phyloP scores from a whole-genome alignment of 2,329 filamentous ascomycete genomes.

The Didymella keratinophila region DNA sequence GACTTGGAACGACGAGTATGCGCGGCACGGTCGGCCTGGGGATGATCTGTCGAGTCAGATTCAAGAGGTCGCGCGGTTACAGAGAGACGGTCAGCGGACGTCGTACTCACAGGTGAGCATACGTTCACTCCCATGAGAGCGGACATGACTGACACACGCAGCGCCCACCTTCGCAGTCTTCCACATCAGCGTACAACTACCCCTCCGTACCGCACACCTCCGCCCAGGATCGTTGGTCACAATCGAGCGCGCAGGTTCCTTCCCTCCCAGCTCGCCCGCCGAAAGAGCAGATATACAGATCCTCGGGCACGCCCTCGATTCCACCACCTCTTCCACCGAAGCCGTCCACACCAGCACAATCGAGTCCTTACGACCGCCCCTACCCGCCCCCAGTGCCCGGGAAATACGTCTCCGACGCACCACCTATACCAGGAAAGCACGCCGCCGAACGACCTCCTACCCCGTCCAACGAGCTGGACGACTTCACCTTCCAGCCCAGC shows the following conservation, averaged over 20 bases:
- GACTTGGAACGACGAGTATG: slow-evolving; percentile 63
- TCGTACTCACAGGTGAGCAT: slow-evolving; percentile 37
- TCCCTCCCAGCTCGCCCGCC: slow-evolving; percentile 52
- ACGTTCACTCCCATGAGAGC: neutral
- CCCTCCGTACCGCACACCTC: slow-evolving; percentile 55
- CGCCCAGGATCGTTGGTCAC: slow-evolving; percentile 45
- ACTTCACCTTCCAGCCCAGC: slow-evolving; percentile 81
- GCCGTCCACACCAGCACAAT: slow-evolving; percentile 30
- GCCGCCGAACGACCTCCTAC: slow-evolving; percentile 30
- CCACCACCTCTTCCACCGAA: slow-evolving; percentile 44
- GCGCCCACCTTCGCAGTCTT: slow-evolving; percentile 38
- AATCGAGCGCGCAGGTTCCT: slow-evolving; percentile 23
- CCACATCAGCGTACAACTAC: slow-evolving; percentile 52
- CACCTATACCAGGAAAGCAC: slow-evolving; percentile 45
- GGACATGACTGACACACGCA: slow-evolving; percentile 26
- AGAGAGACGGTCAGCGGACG: slow-evolving; percentile 36
- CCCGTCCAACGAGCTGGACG: slow-evolving; percentile 59
- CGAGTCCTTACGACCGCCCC: slow-evolving; percentile 26
- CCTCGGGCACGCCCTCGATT: slow-evolving; percentile 32
- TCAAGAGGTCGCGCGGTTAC: slow-evolving; percentile 57
- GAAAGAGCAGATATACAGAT: slow-evolving; percentile 39
- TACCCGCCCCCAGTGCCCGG: slow-evolving; percentile 43
- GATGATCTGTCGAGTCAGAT: slow-evolving; percentile 63
- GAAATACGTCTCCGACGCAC: slow-evolving; percentile 34
- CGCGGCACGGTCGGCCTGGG: slow-evolving; percentile 53